Evolutionary conservation across 768 basidiomycete genomes (phyloP), one percentile per base, ranked within the genome.

Genomic region (Mycena olivaceomarginata): DNA sequence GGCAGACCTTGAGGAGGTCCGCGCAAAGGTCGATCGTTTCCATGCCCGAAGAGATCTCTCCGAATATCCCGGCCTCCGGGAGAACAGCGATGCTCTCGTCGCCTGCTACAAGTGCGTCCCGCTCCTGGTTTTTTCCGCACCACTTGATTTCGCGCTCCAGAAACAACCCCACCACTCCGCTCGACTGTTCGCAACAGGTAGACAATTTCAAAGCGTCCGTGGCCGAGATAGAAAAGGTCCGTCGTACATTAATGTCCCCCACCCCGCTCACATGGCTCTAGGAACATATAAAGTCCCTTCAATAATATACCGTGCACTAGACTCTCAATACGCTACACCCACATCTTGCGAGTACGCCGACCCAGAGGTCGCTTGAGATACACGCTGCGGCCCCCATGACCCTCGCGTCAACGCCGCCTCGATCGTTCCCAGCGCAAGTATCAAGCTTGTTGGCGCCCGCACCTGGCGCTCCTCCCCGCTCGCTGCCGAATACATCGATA

Each of bases 171-270:
- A 83, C 85, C 1, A 90, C 89, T 1, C 87, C 95, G 25, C 84
- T 97, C 48, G 90, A 96, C 77, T 97, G 96, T 83, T 95, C 93
- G 93, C 88, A 87, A 73, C 91, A 96, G 81, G 95, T 96, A 4
- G 84, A 85, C 31, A 88, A 87, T 20, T 97, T 97, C 87, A 96
- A 93, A 80, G 84, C 86, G 25, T 90, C 94, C 3, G 94, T 96
- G 20, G 88, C 91, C 22, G 86, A 89, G 67, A 85, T 95, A 80
- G 95, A 96, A 83, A 90, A 94, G 86, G 96, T 94, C 79, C 74
- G 88, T 81, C 18, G 15, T 56, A 15, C 43, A 10, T 10, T 18
- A 8, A 20, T 41, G 11, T 43, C 25, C n/a, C 2, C 15, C 13
- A 20, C 39, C 48, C 31, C 71, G n/a, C 70, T 69, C 43, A 68